Evolutionary conservation across 805 yeast species (phyloP).

Genomic region (Ogataea sp.): DNA sequence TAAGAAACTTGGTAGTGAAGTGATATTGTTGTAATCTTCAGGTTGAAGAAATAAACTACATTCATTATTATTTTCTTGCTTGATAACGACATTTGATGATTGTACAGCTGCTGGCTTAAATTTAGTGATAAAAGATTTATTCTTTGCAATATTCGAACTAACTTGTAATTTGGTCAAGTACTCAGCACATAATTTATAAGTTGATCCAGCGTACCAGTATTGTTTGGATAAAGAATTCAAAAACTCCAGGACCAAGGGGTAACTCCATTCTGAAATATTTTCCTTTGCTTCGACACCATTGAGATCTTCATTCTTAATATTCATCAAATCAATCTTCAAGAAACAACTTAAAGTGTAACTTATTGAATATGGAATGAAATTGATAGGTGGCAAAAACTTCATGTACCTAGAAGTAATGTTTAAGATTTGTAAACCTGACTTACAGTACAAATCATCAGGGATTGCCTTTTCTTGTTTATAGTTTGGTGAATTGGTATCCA

Average conservation of each 20-base stretch:
- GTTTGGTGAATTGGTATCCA: slow-evolving; percentile 7
- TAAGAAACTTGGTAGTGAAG: not conserved
- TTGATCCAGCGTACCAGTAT: slow-evolving; percentile 13
- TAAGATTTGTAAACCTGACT: slow-evolving; percentile 11
- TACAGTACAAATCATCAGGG: slow-evolving; percentile 12
- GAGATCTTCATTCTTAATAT: slow-evolving; percentile 9
- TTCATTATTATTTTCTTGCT: not conserved
- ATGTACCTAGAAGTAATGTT: slow-evolving; percentile 10
- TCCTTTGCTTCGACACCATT: slow-evolving; percentile 8
- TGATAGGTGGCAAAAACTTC: slow-evolving; percentile 9
- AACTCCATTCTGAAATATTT: slow-evolving; percentile 7
- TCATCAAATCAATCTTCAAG: slow-evolving; percentile 8
- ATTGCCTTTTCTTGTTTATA: slow-evolving; percentile 8
- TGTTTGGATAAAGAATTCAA: slow-evolving; percentile 4
- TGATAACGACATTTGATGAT: not conserved
- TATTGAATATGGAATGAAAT: slow-evolving; percentile 12
- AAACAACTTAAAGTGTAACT: slow-evolving; percentile 10
- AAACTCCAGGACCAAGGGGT: slow-evolving; percentile 6
- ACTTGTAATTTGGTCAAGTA: slow-evolving; percentile 6
- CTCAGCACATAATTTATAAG: slow-evolving; percentile 10
- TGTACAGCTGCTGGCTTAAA: not conserved
- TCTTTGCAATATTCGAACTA: not conserved
- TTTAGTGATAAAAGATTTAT: not conserved
- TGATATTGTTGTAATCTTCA: not conserved
- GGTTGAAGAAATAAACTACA: not conserved